Base-by-base conservation (phyloP, 2,329 filamentous ascomycete species). In the Botrytis byssoidea region DNA sequence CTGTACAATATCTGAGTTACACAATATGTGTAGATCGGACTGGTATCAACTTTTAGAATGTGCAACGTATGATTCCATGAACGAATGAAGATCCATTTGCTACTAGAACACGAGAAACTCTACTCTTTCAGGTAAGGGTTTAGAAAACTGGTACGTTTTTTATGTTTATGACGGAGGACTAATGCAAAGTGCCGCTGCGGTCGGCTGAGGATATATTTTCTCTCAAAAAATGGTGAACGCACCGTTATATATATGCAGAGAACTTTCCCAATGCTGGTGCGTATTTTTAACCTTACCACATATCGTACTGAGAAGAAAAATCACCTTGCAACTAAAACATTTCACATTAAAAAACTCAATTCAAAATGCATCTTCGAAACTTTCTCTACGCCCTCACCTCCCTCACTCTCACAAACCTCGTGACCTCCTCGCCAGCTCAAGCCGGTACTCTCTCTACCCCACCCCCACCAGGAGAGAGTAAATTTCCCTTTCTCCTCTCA, bases 381-480 rank as follows among this genome's bases (percentile, higher is more conserved):
- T 29, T 72, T 2, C 46, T 72, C 9, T 25, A 37, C 20, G 3
- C 29, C 8, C 35, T 66, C 35, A 59, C 37, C 10, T 72, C 46
- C 9, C 25, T 67, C 9, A 14, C 37, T 44, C n/a, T 59, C 63
- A 59, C 37, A 25, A 72, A 68, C 22, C 63, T 68, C 40, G 70
- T 72, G 63, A 60, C 29, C 61, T 40, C 12, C 40, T 59, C 61
- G 1, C 63, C 70, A 57, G 42, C 46, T 12, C 25, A 55, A 40
- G 25, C 32, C 1, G 65, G 65, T 14, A 42, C 51, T 37, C 48
- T 66, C 3, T 40, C 55, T 18, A 66, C 60, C 2, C 60, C 70
- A 7, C 70, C 70, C 5, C 70, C 70, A 25, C 51, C 70, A n/a
- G 70, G 70, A 44, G 48, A 68, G 37, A 59, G 61, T 72, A 72